A percentile compares a stretch with the other conserved stretches of the same genome.
phyloP scores from a whole-genome alignment of 306 rosid species.

The Erythrophleum fordii region DNA sequence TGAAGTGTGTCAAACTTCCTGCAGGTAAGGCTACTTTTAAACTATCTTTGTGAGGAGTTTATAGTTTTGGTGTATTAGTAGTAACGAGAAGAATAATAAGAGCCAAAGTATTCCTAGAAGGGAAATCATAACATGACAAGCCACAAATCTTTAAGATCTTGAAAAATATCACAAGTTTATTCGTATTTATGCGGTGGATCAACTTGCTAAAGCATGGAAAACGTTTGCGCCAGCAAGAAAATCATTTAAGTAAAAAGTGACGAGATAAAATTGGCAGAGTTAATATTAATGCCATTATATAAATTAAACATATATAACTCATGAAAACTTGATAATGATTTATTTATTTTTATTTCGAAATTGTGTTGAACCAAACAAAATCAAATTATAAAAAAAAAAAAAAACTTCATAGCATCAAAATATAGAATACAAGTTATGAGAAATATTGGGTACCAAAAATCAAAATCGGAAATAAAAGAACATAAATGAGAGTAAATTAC shows the following conservation, averaged over 20 bases:
- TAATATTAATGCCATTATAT: neutral
- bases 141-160: neutral
- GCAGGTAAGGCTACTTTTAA: neutral
- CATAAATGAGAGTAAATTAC: constrained; percentile 12
- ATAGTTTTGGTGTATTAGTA: neutral
- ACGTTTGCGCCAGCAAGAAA: neutral
- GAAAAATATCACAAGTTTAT: neutral
- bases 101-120: neutral
- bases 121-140: neutral
- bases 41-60: neutral
- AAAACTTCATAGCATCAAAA: neutral
- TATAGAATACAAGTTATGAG: neutral
- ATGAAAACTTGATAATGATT: neutral
- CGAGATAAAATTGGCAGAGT: neutral
- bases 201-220: neutral
- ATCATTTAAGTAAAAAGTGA: neutral
- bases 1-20: neutral
- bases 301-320: neutral
- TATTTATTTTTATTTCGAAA: neutral
- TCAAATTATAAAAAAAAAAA: no score
- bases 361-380: neutral
- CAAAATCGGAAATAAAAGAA: neutral
- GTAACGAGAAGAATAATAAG: neutral
- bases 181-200: neutral
- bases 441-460: neutral